phyloP scores from a whole-genome alignment of 2,329 filamentous ascomycete species.

The Penicillium concentricum region DNA sequence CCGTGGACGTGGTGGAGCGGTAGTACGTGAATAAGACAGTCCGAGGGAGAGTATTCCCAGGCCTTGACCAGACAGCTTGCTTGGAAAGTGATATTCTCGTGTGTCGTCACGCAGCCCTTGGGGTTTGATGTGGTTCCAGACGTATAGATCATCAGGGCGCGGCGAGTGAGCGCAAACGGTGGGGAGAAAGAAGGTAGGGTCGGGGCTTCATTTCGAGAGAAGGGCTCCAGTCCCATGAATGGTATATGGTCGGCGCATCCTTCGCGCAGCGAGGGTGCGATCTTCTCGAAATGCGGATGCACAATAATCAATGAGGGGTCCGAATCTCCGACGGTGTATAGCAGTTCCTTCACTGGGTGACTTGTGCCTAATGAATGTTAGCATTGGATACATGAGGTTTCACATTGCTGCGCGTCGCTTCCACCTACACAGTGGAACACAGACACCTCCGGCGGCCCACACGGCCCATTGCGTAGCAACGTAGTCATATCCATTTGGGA shows the following conservation, averaged over 20 bases:
- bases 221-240: constrained; percentile 33
- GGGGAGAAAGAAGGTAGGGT: constrained; percentile 35
- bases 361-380: constrained; percentile 34
- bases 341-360: constrained; percentile 43
- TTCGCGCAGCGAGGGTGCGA: constrained; percentile 33
- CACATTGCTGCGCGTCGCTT: background rate
- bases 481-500: constrained; percentile 45
- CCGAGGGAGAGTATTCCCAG: constrained; percentile 34
- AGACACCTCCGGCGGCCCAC: constrained; percentile 46
- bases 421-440: constrained; percentile 45
- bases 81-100: constrained; percentile 41
- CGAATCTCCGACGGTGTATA: constrained; percentile 45
- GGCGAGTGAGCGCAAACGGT: constrained; percentile 28
- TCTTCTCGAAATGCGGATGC: constrained; percentile 40
- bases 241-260: constrained; percentile 26
- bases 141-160: constrained; percentile 46
- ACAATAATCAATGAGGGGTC: constrained; percentile 44
- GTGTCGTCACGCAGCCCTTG: constrained; percentile 47
- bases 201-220: constrained; percentile 20
- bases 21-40: constrained; percentile 51
- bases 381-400: background rate
- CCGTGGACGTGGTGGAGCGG: constrained; percentile 54
- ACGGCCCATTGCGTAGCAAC: constrained; percentile 45
- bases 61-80: constrained; percentile 31
- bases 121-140: constrained; percentile 44